A percentile compares a stretch with the other conserved stretches of the same genome.
Conservation (phyloP, 2,329 filamentous ascomycete species). For the Hirsutella minnesotensis region DNA sequence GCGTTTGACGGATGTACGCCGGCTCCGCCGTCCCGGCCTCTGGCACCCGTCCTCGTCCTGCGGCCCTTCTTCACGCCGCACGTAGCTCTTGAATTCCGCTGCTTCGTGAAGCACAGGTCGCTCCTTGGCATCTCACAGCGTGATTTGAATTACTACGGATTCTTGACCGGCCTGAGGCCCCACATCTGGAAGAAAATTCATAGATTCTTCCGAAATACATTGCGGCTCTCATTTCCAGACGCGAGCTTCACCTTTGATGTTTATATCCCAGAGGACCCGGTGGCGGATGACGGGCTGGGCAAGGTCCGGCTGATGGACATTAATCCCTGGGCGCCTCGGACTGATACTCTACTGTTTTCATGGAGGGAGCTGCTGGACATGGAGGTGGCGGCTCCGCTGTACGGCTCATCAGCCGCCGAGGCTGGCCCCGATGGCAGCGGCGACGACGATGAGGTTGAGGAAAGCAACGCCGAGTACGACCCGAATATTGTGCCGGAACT, state of each 20-base stretch:
- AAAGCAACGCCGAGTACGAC: constrained; percentile 34
- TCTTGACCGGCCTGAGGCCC: constrained; percentile 53
- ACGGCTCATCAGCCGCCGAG: constrained; percentile 28
- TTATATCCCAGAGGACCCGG: constrained; percentile 63
- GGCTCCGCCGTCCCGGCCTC: constrained; percentile 27
- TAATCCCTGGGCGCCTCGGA: constrained; percentile 85
- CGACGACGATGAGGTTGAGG: constrained; percentile 27
- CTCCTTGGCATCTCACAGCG: constrained; percentile 79
- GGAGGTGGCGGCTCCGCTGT: constrained; percentile 46
- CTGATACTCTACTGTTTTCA: constrained; percentile 78
- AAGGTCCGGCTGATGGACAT: constrained; percentile 82
- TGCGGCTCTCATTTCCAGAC: constrained; percentile 73
- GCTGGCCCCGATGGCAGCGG: constrained; percentile 17
- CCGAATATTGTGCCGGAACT: constrained; percentile 63
- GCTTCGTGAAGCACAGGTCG: constrained; percentile 75
- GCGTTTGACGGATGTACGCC: constrained; percentile 64
- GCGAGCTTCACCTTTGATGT: constrained; percentile 81
- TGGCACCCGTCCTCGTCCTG: constrained; percentile 71
- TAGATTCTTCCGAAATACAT: constrained; percentile 62
- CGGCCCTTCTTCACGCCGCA: constrained; percentile 83
- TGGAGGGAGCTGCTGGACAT: constrained; percentile 79
- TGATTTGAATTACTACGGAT: constrained; percentile 83
- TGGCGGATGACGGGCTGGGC: constrained; percentile 48
- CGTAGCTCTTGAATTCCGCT: constrained; percentile 86
- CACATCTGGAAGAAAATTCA: constrained; percentile 57